Evolutionary conservation across 2,329 filamentous ascomycete genomes (phyloP).

Genomic region (Pseudogymnoascus sp.): DNA sequence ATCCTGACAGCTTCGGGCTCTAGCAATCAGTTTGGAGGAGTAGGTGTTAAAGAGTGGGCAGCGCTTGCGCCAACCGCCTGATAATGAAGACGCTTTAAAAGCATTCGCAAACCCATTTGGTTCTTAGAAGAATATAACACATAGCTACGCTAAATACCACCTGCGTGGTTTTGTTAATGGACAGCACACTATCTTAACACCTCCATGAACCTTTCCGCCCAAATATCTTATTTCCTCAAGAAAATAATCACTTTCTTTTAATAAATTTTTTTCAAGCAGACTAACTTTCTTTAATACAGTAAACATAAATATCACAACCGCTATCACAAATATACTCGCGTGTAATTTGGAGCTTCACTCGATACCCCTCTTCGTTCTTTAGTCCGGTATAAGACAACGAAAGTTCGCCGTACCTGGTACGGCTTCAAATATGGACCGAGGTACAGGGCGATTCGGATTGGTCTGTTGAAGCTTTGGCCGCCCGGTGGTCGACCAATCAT

Average conservation of each 20-base stretch:
- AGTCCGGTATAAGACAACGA: too few species aligned
- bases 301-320: too few species aligned
- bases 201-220: neutral
- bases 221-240: neutral
- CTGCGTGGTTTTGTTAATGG: neutral
- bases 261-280: neutral
- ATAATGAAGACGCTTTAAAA: neutral
- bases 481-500: neutral
- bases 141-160: neutral
- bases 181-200: neutral
- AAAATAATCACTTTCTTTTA: neutral
- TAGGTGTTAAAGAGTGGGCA: slow-evolving; percentile 15
- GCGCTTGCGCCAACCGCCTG: slow-evolving; percentile 15
- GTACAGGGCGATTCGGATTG: too few species aligned
- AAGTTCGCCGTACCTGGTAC: too few species aligned
- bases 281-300: too few species aligned
- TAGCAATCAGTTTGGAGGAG: neutral
- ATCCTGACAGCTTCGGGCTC: neutral
- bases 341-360: too few species aligned
- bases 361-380: too few species aligned
- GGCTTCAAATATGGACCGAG: too few species aligned
- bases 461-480: too few species aligned
- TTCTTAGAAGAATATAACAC: neutral
- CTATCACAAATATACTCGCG: too few species aligned
- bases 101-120: neutral